phyloP scores from a whole-genome alignment of 331 rosid genomes.

The Dryas integrifolia region DNA sequence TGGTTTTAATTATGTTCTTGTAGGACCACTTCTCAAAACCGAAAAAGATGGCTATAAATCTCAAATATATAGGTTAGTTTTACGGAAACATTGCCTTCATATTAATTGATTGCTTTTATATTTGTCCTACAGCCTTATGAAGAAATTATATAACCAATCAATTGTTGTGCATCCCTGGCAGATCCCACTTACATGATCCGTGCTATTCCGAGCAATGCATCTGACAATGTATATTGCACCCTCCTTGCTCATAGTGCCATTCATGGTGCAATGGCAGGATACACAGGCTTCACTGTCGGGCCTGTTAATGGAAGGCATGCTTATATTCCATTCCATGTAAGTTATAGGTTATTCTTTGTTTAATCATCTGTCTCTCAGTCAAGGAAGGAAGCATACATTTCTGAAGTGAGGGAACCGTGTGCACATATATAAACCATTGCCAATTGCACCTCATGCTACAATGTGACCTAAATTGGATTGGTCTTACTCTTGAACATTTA shows the following conservation, averaged over 20 bases:
- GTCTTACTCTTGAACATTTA: not conserved
- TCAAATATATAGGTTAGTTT: constrained; percentile 49
- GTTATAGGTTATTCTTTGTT: constrained; percentile 5
- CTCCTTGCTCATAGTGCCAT: constrained; percentile 55
- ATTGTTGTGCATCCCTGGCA: constrained; percentile 17
- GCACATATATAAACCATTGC: not conserved
- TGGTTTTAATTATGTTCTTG: constrained; percentile 9
- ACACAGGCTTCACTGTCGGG: constrained; percentile 51
- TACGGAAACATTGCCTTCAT: not conserved
- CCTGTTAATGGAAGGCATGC: constrained; percentile 54
- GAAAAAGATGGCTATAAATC: constrained; percentile 38
- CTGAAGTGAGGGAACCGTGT: not conserved
- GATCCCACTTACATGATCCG: constrained; percentile 66
- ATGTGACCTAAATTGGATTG: not conserved
- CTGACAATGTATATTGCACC: constrained; percentile 54
- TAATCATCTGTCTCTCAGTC: not conserved
- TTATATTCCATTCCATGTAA: constrained; percentile 55
- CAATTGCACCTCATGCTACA: not conserved
- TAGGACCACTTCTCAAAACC: constrained; percentile 43
- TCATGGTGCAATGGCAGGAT: constrained; percentile 68
- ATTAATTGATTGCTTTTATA: not conserved
- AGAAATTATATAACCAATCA: not conserved
- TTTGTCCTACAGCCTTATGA: not conserved
- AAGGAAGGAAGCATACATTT: not conserved
- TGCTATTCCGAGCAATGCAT: constrained; percentile 52